phyloP scores from a whole-genome alignment of 2,329 filamentous ascomycete species.

The Ophiosphaerella narmari region DNA sequence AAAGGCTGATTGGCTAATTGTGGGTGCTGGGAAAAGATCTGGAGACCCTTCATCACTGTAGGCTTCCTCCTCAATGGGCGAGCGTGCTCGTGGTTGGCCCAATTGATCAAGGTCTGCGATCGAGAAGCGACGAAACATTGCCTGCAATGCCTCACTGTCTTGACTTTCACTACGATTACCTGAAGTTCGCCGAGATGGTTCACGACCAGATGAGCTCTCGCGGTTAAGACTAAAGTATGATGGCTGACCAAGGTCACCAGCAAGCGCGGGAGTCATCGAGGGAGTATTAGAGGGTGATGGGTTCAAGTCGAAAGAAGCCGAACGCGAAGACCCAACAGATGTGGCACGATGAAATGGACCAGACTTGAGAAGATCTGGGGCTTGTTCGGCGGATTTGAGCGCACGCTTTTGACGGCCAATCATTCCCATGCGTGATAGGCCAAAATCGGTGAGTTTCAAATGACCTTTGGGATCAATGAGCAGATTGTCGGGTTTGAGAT shows the following conservation, averaged over 20 bases:
- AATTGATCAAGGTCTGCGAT: slow-evolving; percentile 51
- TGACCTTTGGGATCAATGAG: slow-evolving; percentile 97
- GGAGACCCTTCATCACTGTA: slow-evolving; percentile 77
- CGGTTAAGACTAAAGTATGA: slow-evolving; percentile 87
- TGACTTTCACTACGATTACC: slow-evolving; percentile 90
- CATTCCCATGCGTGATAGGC: slow-evolving; percentile 93
- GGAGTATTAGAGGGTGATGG: slow-evolving; percentile 85
- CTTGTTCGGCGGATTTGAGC: slow-evolving; percentile 75
- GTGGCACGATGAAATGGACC: slow-evolving; percentile 85
- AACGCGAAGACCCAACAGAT: slow-evolving; percentile 87
- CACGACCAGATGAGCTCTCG: slow-evolving; percentile 61
- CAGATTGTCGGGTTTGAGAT: slow-evolving; percentile 95
- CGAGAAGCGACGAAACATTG: slow-evolving; percentile 77
- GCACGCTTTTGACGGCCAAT: slow-evolving; percentile 96
- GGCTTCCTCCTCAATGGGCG: slow-evolving; percentile 74
- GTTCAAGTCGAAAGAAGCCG: slow-evolving; percentile 86
- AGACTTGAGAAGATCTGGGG: slow-evolving; percentile 88
- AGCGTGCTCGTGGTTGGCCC: slow-evolving; percentile 52
- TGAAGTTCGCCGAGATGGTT: slow-evolving; percentile 70
- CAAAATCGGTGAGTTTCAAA: slow-evolving; percentile 96
- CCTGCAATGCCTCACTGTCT: slow-evolving; percentile 80
- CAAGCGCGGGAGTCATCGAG: slow-evolving; percentile 79
- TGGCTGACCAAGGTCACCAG: slow-evolving; percentile 73
- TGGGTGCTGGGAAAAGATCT: slow-evolving; percentile 68
- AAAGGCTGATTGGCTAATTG: slow-evolving; percentile 57